A percentile compares a stretch with the other conserved stretches of the same genome.
These are phyloP conservation scores for Schizochytrium sp. DNA, from an alignment of 108 stramenopile species.

Conservation along the genomic window DNA sequence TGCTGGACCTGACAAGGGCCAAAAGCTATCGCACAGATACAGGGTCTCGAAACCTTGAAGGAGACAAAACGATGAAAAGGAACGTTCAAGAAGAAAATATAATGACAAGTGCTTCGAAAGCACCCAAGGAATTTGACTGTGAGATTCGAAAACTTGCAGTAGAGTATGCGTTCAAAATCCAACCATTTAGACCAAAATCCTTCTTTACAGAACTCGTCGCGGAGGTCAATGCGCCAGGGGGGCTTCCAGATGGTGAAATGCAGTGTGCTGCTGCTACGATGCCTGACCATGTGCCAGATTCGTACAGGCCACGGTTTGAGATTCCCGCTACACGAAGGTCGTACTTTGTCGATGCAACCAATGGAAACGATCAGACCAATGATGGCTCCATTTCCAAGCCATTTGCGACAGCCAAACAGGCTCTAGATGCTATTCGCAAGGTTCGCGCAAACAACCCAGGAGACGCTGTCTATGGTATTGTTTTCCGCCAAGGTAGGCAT, in stretches of 20 bases:
- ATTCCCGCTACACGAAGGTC: background rate
- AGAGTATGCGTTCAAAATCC: conserved; percentile 45
- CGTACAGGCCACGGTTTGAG: background rate
- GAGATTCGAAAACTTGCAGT: conserved; percentile 35
- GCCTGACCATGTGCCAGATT: background rate
- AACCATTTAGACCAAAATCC: conserved; percentile 5
- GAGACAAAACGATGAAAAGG: background rate
- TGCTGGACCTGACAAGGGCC: too few relatives aligned
- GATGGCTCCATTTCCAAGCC: conserved; percentile 9
- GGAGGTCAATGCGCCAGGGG: conserved; percentile 1
- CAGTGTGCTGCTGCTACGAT: background rate
- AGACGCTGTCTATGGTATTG: conserved; percentile 18
- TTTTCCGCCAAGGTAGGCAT: conserved; percentile 22
- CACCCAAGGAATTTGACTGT: conserved; percentile 33
- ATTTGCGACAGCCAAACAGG: conserved; percentile 19
- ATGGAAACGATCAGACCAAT: background rate
- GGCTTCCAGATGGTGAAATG: conserved; percentile 12
- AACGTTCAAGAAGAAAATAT: background rate
- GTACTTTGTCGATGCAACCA: conserved; percentile 17
- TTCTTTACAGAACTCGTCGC: conserved; percentile 13
- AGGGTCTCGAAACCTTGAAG: too few relatives aligned
- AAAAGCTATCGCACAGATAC: too few relatives aligned
- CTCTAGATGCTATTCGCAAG: conserved; percentile 45
- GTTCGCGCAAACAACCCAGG: background rate
- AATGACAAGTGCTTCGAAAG: background rate